phyloP scores from a whole-genome alignment of 805 yeast genomes.

The Teunomyces kruisii region DNA sequence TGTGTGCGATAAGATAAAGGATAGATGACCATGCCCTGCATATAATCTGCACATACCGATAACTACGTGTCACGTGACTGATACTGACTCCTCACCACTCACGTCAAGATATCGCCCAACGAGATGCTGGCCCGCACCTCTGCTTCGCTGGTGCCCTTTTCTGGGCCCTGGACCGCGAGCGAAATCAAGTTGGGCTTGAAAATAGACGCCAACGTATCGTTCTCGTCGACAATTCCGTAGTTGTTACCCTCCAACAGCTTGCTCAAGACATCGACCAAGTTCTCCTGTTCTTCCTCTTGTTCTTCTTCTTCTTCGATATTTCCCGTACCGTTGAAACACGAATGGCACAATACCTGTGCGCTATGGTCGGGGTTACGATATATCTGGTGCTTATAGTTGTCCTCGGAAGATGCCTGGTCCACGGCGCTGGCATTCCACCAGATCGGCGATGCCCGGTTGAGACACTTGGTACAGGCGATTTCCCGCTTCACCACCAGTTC shows the following conservation, averaged over 20 bases:
- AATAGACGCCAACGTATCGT: conserved; percentile 20
- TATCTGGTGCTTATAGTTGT: background rate
- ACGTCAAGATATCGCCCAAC: conserved; percentile 19
- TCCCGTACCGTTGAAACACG: conserved; percentile 26
- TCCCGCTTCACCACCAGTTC: conserved; percentile 2
- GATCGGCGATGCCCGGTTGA: conserved; percentile 30
- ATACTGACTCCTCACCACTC: background rate
- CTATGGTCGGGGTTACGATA: background rate
- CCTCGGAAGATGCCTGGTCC: background rate
- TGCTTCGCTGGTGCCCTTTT: conserved; percentile 1
- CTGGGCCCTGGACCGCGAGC: background rate
- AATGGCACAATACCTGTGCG: conserved; percentile 24
- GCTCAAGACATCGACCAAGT: conserved; percentile 22
- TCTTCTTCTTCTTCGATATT: conserved; percentile 11
- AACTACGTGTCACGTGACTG: no score
- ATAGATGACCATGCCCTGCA: no score
- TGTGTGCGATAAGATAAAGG: background rate
- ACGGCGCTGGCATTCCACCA: conserved; percentile 29
- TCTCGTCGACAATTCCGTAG: conserved; percentile 29
- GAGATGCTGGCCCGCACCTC: conserved; percentile 17
- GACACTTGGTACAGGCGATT: conserved; percentile 21
- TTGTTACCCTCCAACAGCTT: conserved; percentile 31
- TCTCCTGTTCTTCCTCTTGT: conserved; percentile 11
- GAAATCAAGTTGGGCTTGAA: conserved; percentile 6
- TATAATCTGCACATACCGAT: no score